These are phyloP conservation scores for Nakaseomyces sp. DNA, from an alignment of 1,139 yeast species.

Conservation along the genomic window DNA sequence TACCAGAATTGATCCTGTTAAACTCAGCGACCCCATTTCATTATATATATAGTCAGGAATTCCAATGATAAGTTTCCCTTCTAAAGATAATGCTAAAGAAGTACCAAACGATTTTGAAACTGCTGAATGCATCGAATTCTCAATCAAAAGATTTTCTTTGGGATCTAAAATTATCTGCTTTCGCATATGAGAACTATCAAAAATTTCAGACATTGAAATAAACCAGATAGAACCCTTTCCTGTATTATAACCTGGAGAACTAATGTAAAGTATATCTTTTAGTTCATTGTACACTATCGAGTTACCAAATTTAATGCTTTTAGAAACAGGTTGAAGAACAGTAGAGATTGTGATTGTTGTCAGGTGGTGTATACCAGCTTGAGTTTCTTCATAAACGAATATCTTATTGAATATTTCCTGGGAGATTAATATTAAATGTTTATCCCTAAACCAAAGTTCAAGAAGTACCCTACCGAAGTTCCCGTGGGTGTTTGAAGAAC, in stretches of 20 bases:
- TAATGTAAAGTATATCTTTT: slow-evolving; percentile 26
- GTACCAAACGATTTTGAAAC: slow-evolving; percentile 33
- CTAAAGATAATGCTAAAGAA: slow-evolving; percentile 24
- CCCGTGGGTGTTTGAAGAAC: slow-evolving; percentile 17
- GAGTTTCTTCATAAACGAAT: slow-evolving; percentile 31
- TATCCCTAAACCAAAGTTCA: slow-evolving; percentile 10
- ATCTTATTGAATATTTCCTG: slow-evolving; percentile 24
- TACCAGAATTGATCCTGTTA: slow-evolving; percentile 16
- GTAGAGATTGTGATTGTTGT: slow-evolving; percentile 15
- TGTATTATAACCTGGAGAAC: slow-evolving; percentile 36
- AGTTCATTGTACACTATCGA: slow-evolving; percentile 16
- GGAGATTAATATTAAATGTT: slow-evolving; percentile 16
- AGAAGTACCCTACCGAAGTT: slow-evolving; percentile 17
- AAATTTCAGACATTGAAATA: slow-evolving; percentile 25
- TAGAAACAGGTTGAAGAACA: slow-evolving; percentile 15
- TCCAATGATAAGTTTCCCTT: slow-evolving; percentile 35
- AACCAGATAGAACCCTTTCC: slow-evolving; percentile 40
- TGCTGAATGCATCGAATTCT: slow-evolving; percentile 9
- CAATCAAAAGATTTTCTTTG: slow-evolving; percentile 9
- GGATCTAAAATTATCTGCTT: background rate
- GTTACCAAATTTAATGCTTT: slow-evolving; percentile 33
- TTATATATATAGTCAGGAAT: slow-evolving; percentile 39
- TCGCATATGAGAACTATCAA: slow-evolving; percentile 1
- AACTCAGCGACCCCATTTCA: slow-evolving; percentile 15
- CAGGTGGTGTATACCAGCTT: slow-evolving; percentile 11